Conservation (phyloP, 202 grass and related monocot genomes). For the Carex arenaria region DNA sequence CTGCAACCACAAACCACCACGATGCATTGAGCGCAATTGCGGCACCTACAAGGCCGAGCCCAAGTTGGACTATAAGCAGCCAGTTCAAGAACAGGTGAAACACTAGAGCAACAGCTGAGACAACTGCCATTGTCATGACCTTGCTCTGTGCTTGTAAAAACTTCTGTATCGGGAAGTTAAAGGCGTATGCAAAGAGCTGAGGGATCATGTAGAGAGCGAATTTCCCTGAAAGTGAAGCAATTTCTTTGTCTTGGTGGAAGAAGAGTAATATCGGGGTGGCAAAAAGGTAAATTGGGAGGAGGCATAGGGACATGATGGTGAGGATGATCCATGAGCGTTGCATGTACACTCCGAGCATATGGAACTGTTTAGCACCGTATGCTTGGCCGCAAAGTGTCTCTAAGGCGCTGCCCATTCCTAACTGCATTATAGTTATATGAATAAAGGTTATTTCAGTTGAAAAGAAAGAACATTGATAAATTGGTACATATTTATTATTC, state of each 20-base stretch:
- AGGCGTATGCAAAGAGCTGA: constrained; percentile 57
- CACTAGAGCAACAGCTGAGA: constrained; percentile 28
- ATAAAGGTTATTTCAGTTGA: background rate
- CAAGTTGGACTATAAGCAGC: constrained; percentile 35
- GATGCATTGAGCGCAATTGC: constrained; percentile 62
- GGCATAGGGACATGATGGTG: background rate
- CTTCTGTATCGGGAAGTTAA: constrained; percentile 76
- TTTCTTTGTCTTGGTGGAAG: constrained; percentile 60
- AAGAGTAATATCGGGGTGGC: constrained; percentile 15
- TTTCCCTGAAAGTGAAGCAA: constrained; percentile 36
- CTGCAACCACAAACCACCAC: constrained; percentile 58
- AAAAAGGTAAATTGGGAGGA: constrained; percentile 16
- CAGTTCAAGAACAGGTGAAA: constrained; percentile 55
- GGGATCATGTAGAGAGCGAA: constrained; percentile 75
- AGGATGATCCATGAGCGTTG: constrained; percentile 30
- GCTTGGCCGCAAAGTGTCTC: constrained; percentile 25
- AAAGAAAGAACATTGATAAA: too few relatives aligned
- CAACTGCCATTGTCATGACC: constrained; percentile 51
- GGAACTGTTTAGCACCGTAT: constrained; percentile 6
- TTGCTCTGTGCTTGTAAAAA: constrained; percentile 40
- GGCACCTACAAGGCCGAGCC: constrained; percentile 46
- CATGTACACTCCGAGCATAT: constrained; percentile 28
- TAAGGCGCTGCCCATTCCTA: constrained; percentile 27
- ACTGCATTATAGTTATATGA: background rate
- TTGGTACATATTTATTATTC: too few relatives aligned